phyloP scores from a whole-genome alignment of 352 stramenopile species.

The Globisporangium nodosum region DNA sequence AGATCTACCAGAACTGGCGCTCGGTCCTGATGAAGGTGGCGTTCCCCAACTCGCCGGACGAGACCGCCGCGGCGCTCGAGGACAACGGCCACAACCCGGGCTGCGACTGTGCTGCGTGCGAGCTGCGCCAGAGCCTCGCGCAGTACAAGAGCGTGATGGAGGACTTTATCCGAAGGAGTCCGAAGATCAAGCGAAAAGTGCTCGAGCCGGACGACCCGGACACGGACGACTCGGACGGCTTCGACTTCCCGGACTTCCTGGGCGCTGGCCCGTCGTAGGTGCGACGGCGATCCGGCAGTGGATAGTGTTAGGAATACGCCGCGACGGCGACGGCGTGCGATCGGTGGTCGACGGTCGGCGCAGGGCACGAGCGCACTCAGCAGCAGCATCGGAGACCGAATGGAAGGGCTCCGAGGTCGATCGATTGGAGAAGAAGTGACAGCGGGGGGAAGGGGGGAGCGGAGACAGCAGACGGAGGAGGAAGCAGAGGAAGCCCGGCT shows the following conservation, averaged over 20 bases:
- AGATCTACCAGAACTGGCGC: conserved; percentile 83
- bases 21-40: conserved; percentile 65
- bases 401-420: conserved; percentile 15
- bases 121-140: conserved; percentile 37
- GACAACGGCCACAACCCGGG: conserved; percentile 22
- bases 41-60: conserved; percentile 45
- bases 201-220: conserved; percentile 11
- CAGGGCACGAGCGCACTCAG: neutral
- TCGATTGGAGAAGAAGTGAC: conserved; percentile 1
- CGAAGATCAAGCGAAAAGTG: conserved; percentile 34
- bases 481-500: neutral
- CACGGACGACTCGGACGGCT: conserved; percentile 12
- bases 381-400: conserved; percentile 12
- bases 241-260: conserved; percentile 15
- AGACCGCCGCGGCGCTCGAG: conserved; percentile 30
- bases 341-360: neutral
- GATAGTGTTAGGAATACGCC: conserved; percentile 16
- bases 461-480: neutral
- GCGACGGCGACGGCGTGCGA: neutral
- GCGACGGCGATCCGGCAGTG: neutral
- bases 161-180: conserved; percentile 55
- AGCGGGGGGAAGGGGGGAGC: too few relatives aligned
- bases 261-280: conserved; percentile 8
- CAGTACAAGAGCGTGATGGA: conserved; percentile 53
- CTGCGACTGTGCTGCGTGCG: conserved; percentile 54